Conservation (phyloP, 2,329 filamentous ascomycete genomes). For the Fusarium verrucosum region DNA sequence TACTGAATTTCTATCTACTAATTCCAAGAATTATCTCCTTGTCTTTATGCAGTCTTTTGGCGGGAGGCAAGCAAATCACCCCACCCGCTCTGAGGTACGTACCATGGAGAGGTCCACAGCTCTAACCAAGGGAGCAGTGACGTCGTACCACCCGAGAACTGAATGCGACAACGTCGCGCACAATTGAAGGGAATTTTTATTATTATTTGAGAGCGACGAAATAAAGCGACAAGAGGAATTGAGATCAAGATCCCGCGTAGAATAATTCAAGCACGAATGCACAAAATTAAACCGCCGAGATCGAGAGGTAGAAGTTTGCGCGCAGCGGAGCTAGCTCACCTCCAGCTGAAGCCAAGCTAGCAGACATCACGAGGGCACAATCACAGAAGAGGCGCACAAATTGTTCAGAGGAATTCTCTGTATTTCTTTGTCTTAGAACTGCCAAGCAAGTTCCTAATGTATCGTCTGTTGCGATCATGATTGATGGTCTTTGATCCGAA, state of each 20-base stretch:
- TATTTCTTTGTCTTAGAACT: slow-evolving; percentile 43
- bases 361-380: slow-evolving; percentile 12
- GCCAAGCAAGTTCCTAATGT: slow-evolving; percentile 39
- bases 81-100: neutral
- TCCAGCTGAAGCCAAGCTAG: neutral
- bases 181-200: neutral
- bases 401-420: slow-evolving; percentile 35
- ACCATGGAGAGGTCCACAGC: neutral
- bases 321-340: neutral
- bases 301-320: no score
- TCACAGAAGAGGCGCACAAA: slow-evolving; percentile 14
- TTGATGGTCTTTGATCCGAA: slow-evolving; percentile 45
- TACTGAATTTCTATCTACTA: neutral
- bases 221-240: neutral
- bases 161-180: slow-evolving; percentile 13
- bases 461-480: slow-evolving; percentile 42
- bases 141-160: slow-evolving; percentile 18
- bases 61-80: no score
- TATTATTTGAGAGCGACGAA: neutral
- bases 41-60: neutral
- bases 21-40: neutral
- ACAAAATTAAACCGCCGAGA: neutral
- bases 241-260: neutral
- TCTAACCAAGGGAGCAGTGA: slow-evolving; percentile 9
- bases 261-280: neutral